Evolutionary conservation across 257 asterid species (phyloP), one percentile per base, ranked within the genome.

Genomic region (Nicotiana knightiana): DNA sequence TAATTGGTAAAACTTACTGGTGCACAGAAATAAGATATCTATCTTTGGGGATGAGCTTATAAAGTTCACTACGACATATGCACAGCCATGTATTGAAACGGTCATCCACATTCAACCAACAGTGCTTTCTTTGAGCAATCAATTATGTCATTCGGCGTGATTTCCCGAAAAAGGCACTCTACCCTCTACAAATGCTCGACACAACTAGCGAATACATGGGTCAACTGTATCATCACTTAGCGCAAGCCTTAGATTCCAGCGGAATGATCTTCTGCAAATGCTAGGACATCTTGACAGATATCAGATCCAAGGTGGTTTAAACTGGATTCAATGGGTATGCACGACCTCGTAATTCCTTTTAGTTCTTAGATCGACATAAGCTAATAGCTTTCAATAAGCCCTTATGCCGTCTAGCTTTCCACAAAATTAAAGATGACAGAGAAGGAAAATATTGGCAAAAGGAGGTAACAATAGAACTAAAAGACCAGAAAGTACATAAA

Each of bases 321-420:
- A 90, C 93, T 21, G 98, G 98, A 85, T 95, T 97, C 97, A 95
- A 92, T 65, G 98, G 98, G 86, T 95, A 93, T 32, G 98, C 98
- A 70, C 98, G 94, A 10, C 98, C 98, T 24, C 98, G 94, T 46
- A 95, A 95, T 90, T 95, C 98, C 81, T 92, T 84, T 81, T 92
- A 93, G 24, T 21, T 21, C 24, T 21, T 21, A 21, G 24, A 21
- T 21, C 24, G 24, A 21, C 24, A 21, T 21, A 21, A 21, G 24
- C 24, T 21, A 21, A 21, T 21, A 21, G 24, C 24, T 21, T 21
- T 21, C 24, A 21, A 21, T 21, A 21, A 21, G 24, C 24, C 24
- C 24, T 21, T 21, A 21, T 21, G 24, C 24, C 24, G 24, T 21
- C 24, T 21, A 21, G 24, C 24, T 21, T 21, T 21, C 24, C 24